phyloP scores from a whole-genome alignment of 805 yeast species.

The Phaffomyces antillensis region DNA sequence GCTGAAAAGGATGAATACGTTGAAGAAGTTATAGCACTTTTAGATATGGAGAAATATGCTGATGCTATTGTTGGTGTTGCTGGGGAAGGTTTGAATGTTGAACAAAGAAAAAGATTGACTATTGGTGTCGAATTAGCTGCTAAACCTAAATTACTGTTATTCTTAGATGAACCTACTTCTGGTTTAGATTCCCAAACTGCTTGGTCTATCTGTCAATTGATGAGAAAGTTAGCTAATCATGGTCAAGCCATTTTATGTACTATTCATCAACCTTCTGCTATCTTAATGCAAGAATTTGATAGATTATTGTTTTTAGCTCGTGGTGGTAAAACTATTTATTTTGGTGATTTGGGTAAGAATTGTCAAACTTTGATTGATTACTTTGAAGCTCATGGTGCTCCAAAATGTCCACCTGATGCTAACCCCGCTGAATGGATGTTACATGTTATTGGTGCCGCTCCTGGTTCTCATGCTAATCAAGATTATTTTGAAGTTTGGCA shows the following conservation, averaged over 20 bases:
- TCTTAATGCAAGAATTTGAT: constrained; percentile 71
- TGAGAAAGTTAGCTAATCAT: constrained; percentile 50
- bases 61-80: constrained; percentile 71
- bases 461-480: constrained; percentile 66
- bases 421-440: constrained; percentile 94
- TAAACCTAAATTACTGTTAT: constrained; percentile 51
- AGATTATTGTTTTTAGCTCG: constrained; percentile 59
- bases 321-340: constrained; percentile 72
- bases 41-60: constrained; percentile 58
- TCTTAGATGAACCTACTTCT: constrained; percentile 64
- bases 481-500: constrained; percentile 76
- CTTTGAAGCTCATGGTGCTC: constrained; percentile 61
- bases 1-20: constrained; percentile 59
- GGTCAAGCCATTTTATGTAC: constrained; percentile 68
- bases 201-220: constrained; percentile 55
- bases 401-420: constrained; percentile 57
- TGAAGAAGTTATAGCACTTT: constrained; percentile 53
- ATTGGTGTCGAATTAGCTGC: constrained; percentile 66
- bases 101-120: constrained; percentile 57
- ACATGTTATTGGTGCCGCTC: constrained; percentile 78
- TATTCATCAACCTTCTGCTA: constrained; percentile 82
- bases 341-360: constrained; percentile 64
- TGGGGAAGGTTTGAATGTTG: constrained; percentile 63
- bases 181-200: constrained; percentile 66
- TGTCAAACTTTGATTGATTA: constrained; percentile 52